Evolutionary conservation across 345 rosid genomes (phyloP), one percentile per base, ranked within the genome.

Genomic region (Carallia pectinifolia): DNA sequence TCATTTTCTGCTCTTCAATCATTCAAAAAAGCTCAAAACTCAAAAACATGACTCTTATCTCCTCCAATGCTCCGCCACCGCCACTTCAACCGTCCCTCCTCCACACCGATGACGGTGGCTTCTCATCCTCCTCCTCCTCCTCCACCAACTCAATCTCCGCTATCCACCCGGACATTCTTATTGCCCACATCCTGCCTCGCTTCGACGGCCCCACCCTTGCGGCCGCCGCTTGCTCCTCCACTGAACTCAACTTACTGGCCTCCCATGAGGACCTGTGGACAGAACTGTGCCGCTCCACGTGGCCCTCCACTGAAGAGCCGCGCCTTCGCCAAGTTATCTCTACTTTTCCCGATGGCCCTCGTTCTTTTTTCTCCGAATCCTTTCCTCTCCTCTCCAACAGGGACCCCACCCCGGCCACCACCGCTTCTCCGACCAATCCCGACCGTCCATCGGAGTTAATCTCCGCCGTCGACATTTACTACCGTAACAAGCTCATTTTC

Each of bases 201-300:
- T 88, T 93, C 27, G 96, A 90, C 76, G 97, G 98, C 15, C 77
- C 83, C n/a, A 48, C 88, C 4, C 77, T 93, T 13, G 88, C 91
- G 61, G 81, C 93, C 62, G 75, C 80, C 67, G 70, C 93, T 6
- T 84, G 91, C 73, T 74, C 81, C 67, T 84, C 92, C 67, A 53
- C 83, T 4, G 77, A 90, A 15, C 81, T 93, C 62, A 75, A 69
- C 75, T 48, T 80, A 6, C 85, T 90, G 73, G 76, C 89, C 8
- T 81, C 87, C 0, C 61, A 75, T 5, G 81, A 79, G 7, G 64
- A 56, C 27, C 80, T 93, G 48, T 90, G 98, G 93, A 31, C 85
- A 50, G 36, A 76, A 61, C 69, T 86, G 7, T 88, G 93, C 75
- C 69, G 31, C 58, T 65, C 86, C 78, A 84, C 86, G 58, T 93